These are phyloP conservation scores for Scutellaria baicalensis DNA, from an alignment of 257 asterid species.

Conservation along the genomic window DNA sequence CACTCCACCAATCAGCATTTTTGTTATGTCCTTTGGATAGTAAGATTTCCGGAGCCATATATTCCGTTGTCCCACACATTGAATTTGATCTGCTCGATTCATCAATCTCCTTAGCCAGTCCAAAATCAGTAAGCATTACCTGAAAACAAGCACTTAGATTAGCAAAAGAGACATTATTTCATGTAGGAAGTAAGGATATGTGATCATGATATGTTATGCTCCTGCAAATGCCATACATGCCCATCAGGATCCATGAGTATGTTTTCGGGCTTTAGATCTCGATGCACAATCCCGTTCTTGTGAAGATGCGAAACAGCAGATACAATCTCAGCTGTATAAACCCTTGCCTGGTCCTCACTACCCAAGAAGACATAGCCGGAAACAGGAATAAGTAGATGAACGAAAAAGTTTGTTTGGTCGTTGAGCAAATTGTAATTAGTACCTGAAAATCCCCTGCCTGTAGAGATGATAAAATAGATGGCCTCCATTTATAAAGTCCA, in stretches of 20 bases:
- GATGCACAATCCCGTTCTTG: slow-evolving; percentile 83
- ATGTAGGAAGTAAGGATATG: background rate
- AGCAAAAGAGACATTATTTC: slow-evolving; percentile 2
- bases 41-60: slow-evolving; percentile 94
- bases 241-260: slow-evolving; percentile 97
- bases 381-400: slow-evolving; percentile 24
- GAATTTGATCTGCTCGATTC: slow-evolving; percentile 90
- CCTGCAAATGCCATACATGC: slow-evolving; percentile 48
- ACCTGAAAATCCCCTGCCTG: slow-evolving; percentile 96
- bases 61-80: slow-evolving; percentile 88
- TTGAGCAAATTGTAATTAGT: slow-evolving; percentile 7
- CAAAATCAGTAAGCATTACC: slow-evolving; percentile 94
- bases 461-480: slow-evolving; percentile 96
- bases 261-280: slow-evolving; percentile 94
- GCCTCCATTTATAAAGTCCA: slow-evolving; percentile 90
- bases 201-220: slow-evolving; percentile 4
- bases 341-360: slow-evolving; percentile 96
- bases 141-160: slow-evolving; percentile 19
- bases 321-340: slow-evolving; percentile 89
- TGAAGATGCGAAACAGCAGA: slow-evolving; percentile 97
- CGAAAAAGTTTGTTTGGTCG: background rate
- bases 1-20: slow-evolving; percentile 95
- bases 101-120: slow-evolving; percentile 84
- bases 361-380: slow-evolving; percentile 25
- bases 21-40: slow-evolving; percentile 75